A percentile compares a stretch with the other conserved stretches of the same genome.
phyloP scores from a whole-genome alignment of 352 stramenopile species.

The Globisporangium uncinulatum region DNA sequence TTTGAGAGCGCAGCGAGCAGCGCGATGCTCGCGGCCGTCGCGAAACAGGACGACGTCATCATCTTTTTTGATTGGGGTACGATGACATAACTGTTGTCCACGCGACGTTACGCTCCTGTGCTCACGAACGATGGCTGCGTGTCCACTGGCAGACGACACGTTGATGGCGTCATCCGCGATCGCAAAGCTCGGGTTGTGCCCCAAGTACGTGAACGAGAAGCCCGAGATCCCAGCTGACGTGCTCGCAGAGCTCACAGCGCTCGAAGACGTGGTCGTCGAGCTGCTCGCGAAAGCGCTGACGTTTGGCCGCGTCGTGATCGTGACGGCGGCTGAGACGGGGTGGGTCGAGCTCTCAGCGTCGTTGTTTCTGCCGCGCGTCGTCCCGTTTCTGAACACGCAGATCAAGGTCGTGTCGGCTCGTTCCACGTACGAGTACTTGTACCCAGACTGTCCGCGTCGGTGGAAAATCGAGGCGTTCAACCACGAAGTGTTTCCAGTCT shows the following conservation, averaged over 20 bases:
- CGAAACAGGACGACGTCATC: slow-evolving; percentile 51
- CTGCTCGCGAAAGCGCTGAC: slow-evolving; percentile 67
- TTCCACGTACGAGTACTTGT: slow-evolving; percentile 86
- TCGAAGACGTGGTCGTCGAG: slow-evolving; percentile 72
- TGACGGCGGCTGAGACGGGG: slow-evolving; percentile 86
- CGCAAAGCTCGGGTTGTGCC: slow-evolving; percentile 69
- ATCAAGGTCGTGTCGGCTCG: slow-evolving; percentile 90
- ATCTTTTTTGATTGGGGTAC: slow-evolving; percentile 87
- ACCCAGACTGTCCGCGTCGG: slow-evolving; percentile 70
- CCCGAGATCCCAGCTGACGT: slow-evolving; percentile 67
- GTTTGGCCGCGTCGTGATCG: slow-evolving; percentile 80
- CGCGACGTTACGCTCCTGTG: background rate
- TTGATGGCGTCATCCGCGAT: slow-evolving; percentile 78
- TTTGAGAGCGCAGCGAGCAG: slow-evolving; percentile 37
- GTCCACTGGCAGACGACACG: slow-evolving; percentile 53
- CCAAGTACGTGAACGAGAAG: slow-evolving; percentile 86
- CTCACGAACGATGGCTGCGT: slow-evolving; percentile 5
- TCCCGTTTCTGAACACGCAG: slow-evolving; percentile 69
- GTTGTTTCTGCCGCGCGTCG: slow-evolving; percentile 81
- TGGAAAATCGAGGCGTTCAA: slow-evolving; percentile 91
- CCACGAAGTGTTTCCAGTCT: slow-evolving; percentile 77
- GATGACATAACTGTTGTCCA: slow-evolving; percentile 2
- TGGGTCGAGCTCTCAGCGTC: slow-evolving; percentile 87
- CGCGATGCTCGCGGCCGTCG: slow-evolving; percentile 15
- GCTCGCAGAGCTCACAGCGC: slow-evolving; percentile 59